Evolutionary conservation across 768 basidiomycete genomes (phyloP), one percentile per base, ranked within the genome.

Genomic region (Rickenella mellea): DNA sequence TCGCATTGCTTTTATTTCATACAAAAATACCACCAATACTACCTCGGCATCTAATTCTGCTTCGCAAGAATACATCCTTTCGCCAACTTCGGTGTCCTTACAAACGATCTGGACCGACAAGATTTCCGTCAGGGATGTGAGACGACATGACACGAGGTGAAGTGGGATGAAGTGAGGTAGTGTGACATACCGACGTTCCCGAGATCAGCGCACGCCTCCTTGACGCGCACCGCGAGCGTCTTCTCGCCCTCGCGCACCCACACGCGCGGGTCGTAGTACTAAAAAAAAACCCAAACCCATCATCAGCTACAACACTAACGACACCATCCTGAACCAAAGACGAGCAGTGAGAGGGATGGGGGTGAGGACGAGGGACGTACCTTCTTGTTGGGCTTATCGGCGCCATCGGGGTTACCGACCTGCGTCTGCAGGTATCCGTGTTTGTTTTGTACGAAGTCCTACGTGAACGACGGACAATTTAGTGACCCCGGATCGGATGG

Each of bases 381-480:
- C 80, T 98, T 99, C 86, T 99, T 99, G 81, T 99, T 98, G 44
- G 94, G 94, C 73, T 94, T 94, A 68, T 97, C 93, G 17, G 79
- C 62, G 33, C 92, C 93, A 20, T 97, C 93, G 29, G 96, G 96
- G 75, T 97, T 98, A 39, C 94, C 94, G 49, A 98, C 90, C 61
- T 99, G 94, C 24, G 78, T 71, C 57, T 76, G 61, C 52, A 99
- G 73, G 69, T 96, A 98, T 47, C 75, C 94, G 53, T 80, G 77
- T 78, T 88, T 96, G 51, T 77, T 81, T 52, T 57, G 53, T 56
- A 98, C 62, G 59, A 93, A 98, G 71, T 99, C 85, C 74, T 90
- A 49, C 19, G 27, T 17, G 29, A 40, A 12, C 4, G 10, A 45
- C 26, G 45, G 37, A 9, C 12, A 21, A 4, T 15, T 27, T n/a